Conservation (phyloP, 352 stramenopile genomes). For the Pythium rhizo-oryzae region DNA sequence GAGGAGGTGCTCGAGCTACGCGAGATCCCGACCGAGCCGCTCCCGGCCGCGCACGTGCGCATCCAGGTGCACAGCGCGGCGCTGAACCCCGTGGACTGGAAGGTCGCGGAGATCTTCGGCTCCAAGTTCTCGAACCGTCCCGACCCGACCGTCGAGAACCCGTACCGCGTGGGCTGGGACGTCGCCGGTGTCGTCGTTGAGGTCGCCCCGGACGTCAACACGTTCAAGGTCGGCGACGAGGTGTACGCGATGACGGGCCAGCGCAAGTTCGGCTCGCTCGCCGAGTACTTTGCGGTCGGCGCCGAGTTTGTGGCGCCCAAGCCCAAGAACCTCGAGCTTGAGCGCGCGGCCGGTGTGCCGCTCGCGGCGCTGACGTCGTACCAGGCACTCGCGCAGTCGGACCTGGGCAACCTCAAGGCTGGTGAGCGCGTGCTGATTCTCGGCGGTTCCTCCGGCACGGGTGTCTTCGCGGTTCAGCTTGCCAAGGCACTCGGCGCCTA, state of each 20-base stretch:
- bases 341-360: constrained; percentile 38
- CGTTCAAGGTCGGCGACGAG: constrained; percentile 14
- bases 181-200: constrained; percentile 37
- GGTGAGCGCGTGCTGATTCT: constrained; percentile 15
- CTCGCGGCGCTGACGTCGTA: constrained; percentile 37
- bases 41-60: too few species aligned
- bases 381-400: constrained; percentile 35
- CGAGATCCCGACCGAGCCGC: constrained; percentile 14
- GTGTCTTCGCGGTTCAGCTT: constrained; percentile 46
- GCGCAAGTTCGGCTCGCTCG: constrained; percentile 31
- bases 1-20: too few species aligned
- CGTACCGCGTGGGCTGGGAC: constrained; percentile 40
- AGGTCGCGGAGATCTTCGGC: constrained; percentile 9
- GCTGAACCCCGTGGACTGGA: constrained; percentile 38
- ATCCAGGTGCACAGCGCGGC: constrained; percentile 39
- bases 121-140: constrained; percentile 10
- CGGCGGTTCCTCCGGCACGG: constrained; percentile 17
- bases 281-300: constrained; percentile 42
- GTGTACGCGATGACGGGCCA: constrained; percentile 28
- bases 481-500: constrained; percentile 32
- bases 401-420: constrained; percentile 22
- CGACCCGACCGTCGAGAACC: constrained; percentile 21
- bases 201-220: constrained; percentile 31
- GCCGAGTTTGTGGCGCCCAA: constrained; percentile 38
- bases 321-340: constrained; percentile 41